Evolutionary conservation across 2,329 filamentous ascomycete genomes (phyloP).

Genomic region (Pyricularia grisea): DNA sequence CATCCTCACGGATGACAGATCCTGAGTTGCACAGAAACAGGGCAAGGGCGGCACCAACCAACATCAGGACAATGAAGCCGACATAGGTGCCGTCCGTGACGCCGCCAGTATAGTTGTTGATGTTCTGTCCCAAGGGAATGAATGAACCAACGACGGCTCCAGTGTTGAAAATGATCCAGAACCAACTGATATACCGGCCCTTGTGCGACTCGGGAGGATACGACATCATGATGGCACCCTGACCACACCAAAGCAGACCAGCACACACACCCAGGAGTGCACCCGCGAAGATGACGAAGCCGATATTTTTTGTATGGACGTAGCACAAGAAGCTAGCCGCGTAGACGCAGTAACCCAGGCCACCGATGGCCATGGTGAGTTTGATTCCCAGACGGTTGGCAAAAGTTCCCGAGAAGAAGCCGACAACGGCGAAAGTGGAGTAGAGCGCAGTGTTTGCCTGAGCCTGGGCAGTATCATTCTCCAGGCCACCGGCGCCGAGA

Average conservation of each 20-base stretch:
- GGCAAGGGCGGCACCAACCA: conserved; percentile 33
- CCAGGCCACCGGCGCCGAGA: conserved; percentile 16
- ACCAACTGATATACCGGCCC: conserved; percentile 81
- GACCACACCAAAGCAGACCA: conserved; percentile 72
- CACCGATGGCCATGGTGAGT: conserved; percentile 59
- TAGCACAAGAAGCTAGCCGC: conserved; percentile 61
- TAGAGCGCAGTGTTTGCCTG: conserved; percentile 34
- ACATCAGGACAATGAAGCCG: conserved; percentile 16
- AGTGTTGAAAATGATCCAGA: conserved; percentile 93
- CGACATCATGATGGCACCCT: conserved; percentile 82
- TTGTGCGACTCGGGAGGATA: conserved; percentile 76
- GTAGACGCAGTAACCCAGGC: conserved; percentile 70
- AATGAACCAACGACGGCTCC: conserved; percentile 79
- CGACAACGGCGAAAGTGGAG: conserved; percentile 45
- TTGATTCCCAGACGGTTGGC: conserved; percentile 68
- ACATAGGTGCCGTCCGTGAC: conserved; percentile 16
- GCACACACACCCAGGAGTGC: conserved; percentile 70
- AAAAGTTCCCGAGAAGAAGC: conserved; percentile 66
- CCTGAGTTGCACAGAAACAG: conserved; percentile 63
- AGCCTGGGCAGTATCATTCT: conserved; percentile 12
- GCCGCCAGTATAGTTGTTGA: conserved; percentile 10
- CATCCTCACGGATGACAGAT: conserved; percentile 65
- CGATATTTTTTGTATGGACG: conserved; percentile 56
- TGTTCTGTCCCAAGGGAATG: conserved; percentile 65
- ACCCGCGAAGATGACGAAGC: conserved; percentile 69